Base-by-base conservation (phyloP, 768 basidiomycete genomes). In the Termitomyces sp. region DNA sequence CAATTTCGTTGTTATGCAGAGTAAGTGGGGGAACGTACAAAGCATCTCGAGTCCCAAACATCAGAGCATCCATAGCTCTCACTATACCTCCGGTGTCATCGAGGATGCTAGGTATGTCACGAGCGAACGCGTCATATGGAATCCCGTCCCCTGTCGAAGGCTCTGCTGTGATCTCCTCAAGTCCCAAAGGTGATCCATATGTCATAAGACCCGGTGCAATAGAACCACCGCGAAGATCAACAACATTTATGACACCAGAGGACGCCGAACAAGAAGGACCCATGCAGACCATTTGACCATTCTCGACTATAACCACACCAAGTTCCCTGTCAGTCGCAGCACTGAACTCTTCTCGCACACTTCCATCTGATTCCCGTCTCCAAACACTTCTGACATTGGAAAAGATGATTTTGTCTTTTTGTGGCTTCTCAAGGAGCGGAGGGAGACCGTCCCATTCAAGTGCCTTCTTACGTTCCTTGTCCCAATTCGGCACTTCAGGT, bases 101-200 rank as follows among this genome's bases (percentile, higher is more conserved):
- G 62, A 83, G 69, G 32, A 81, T 75, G 22, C 63, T 69, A 6
- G 72, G 76, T 29, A 74, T 66, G 64, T 83, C 68, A 13, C 53
- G 59, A 43, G 55, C 61, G 67, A 87, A 74, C 39, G 89, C 83
- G 61, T 89, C 84, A 41, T 77, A 79, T 10, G 80, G 79, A 44
- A 74, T 71, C 1, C 86, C 86, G 55, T 87, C 86, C 16, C 77
- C 76, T 6, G 87, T 94, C 13, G 85, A 84, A 24, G 80, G 73
- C 67, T 94, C 93, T 26, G 76, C 73, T 18, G 73, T 70, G 34
- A 94, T 94, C 67, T 93, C 92, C 67, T 83, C 83, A 36, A 92
- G 65, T 5, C 92, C 93, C 24, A 96, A 67, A 22, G 80, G 72
- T 18, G 89, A 83, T 3, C 93, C 93, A 62, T 79, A 79, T 0